Percentiles rank a stretch among this genome's conserved stretches.
Conservation (phyloP, 176 grass and related monocot genomes). For the Bromus sterilis region DNA sequence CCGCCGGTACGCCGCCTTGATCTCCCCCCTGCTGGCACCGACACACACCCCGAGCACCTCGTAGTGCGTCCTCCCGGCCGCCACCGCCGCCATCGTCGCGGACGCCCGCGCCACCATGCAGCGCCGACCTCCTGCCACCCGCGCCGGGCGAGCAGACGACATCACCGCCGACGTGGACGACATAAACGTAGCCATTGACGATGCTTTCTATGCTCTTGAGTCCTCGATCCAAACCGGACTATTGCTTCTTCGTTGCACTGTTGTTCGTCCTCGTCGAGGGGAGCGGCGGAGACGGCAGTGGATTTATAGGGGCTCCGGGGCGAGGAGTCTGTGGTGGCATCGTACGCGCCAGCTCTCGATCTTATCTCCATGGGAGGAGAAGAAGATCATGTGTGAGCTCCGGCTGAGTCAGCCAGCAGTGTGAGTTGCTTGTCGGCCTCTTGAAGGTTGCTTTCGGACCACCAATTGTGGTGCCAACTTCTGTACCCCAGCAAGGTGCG, state of each 20-base stretch:
- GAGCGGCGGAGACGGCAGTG: background rate
- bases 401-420: constrained; percentile 1
- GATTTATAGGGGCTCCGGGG: background rate
- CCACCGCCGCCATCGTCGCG: background rate
- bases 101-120: background rate
- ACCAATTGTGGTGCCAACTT: constrained; percentile 1
- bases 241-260: too few relatives aligned
- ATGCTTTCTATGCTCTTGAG: background rate
- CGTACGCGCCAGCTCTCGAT: background rate
- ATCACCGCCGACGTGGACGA: background rate
- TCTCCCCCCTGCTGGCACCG: constrained; percentile 34
- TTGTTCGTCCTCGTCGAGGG: background rate
- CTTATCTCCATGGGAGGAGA: constrained; percentile 6
- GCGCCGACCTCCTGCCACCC: background rate
- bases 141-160: background rate
- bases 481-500: background rate
- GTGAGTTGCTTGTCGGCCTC: background rate
- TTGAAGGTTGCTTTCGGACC: background rate
- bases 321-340: background rate
- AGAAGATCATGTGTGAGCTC: background rate
- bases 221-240: too few relatives aligned
- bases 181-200: constrained; percentile 12
- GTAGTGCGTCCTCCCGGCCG: constrained; percentile 31
- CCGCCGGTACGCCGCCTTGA: constrained; percentile 63
- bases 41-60: constrained; percentile 48